Evolutionary conservation across 2,329 filamentous ascomycete genomes (phyloP), one percentile per base, ranked within the genome.

Genomic region (Hypoxylon sp.): DNA sequence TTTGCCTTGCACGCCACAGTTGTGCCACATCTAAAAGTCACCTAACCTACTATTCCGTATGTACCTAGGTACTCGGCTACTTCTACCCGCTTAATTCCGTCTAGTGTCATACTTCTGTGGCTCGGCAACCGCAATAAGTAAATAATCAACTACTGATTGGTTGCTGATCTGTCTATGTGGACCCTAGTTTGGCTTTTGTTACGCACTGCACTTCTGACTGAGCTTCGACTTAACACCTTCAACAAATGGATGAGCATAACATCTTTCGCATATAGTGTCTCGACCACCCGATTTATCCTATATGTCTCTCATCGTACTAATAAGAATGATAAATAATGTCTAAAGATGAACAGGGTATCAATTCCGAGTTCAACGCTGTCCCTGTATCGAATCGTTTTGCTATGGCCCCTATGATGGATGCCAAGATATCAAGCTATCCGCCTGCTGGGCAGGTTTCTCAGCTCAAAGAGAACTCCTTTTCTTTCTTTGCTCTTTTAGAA

Each of bases 381-480:
- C 75, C 77, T 52, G 71, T 80, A 39, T 75, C 79, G 24, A 76
- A 77, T 57, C 78, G 32, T 26, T 37, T 10, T 37, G 28, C 20
- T 50, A 17, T 39, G 30, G 3, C 30, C 24, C 15, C 44, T 54
- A 66, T 62, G 1, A 82, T 81, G 77, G 76, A 75, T 6, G 73
- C 76, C 34, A 70, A 72, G 11, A 68, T 85, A 17, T 80, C 80
- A 20, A 82, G 81, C 62, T 89, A 88, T 71, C 94, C 94, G 11
- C 87, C 92, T 1, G 78, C 97, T 53, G 92, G 89, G 1, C 91
- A 94, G 74, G 84, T 91, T 22, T 93, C 92, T 1, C 82, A 86
- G 50, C 73, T 91, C 19, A 76, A 80, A 24, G 73, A 75, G 19
- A 72, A 72, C 1, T 69, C 84, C 71, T 80, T 90, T 39, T 74